Percentiles rank a stretch among this genome's conserved stretches.
phyloP scores from a whole-genome alignment of 2,329 filamentous ascomycete species.

The Grosmannia huntii region DNA sequence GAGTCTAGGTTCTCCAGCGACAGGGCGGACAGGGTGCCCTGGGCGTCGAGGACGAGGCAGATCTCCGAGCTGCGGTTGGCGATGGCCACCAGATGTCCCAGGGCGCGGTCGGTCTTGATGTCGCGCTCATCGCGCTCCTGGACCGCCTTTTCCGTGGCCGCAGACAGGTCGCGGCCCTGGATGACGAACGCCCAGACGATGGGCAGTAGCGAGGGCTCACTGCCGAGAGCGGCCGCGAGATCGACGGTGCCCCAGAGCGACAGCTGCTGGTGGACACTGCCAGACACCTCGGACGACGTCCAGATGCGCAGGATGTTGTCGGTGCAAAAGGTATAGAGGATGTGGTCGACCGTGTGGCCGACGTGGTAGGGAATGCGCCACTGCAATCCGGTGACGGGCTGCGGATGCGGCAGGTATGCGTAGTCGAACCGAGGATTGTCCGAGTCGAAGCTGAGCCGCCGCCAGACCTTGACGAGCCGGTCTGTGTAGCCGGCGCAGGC shows the following conservation, averaged over 20 bases:
- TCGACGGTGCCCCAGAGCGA: slow-evolving; percentile 74
- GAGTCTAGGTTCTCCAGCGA: slow-evolving; percentile 76
- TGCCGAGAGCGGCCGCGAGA: slow-evolving; percentile 42
- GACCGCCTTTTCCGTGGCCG: slow-evolving; percentile 65
- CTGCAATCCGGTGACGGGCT: slow-evolving; percentile 65
- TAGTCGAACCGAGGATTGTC: slow-evolving; percentile 83
- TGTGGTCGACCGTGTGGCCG: slow-evolving; percentile 71
- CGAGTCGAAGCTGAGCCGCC: slow-evolving; percentile 68
- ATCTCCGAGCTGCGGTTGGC: slow-evolving; percentile 79
- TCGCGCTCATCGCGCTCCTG: slow-evolving; percentile 42
- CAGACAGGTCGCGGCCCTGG: slow-evolving; percentile 65
- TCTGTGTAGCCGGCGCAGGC: slow-evolving; percentile 71
- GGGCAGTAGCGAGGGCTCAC: not conserved
- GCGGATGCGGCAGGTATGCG: slow-evolving; percentile 76
- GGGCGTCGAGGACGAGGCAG: slow-evolving; percentile 72
- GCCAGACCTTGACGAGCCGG: slow-evolving; percentile 83
- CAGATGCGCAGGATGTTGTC: slow-evolving; percentile 76
- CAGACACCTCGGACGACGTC: slow-evolving; percentile 62
- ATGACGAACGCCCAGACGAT: slow-evolving; percentile 63
- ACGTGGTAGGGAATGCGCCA: slow-evolving; percentile 72
- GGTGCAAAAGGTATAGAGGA: slow-evolving; percentile 77
- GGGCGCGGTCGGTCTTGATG: slow-evolving; percentile 51
- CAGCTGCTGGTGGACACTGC: slow-evolving; percentile 47
- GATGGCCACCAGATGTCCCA: slow-evolving; percentile 76
- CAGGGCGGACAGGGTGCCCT: slow-evolving; percentile 82